Conservation (phyloP, 805 yeast species). For the Brettanomyces naardenensis region DNA sequence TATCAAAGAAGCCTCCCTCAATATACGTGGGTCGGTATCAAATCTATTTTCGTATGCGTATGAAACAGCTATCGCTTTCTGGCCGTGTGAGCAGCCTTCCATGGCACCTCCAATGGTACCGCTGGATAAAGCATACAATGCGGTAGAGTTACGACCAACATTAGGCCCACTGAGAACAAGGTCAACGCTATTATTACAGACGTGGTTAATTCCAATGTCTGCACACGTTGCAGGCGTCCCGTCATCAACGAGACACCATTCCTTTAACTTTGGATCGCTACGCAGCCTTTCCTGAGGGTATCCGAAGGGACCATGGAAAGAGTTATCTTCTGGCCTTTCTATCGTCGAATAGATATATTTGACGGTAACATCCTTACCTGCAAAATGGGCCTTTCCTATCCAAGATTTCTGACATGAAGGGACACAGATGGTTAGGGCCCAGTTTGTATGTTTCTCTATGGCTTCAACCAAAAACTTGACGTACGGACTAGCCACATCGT, state of each 20-base stretch:
- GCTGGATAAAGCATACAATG: constrained; percentile 79
- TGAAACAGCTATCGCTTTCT: constrained; percentile 71
- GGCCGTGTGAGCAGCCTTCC: constrained; percentile 77
- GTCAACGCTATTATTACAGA: constrained; percentile 57
- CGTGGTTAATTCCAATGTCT: constrained; percentile 78
- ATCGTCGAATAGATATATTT: constrained; percentile 56
- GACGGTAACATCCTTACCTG: constrained; percentile 57
- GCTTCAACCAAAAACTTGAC: constrained; percentile 74
- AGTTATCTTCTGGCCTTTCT: constrained; percentile 36
- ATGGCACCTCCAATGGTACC: constrained; percentile 97
- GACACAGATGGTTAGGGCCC: constrained; percentile 79
- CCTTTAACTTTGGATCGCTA: constrained; percentile 41
- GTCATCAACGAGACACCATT: constrained; percentile 73
- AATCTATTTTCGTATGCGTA: constrained; percentile 61
- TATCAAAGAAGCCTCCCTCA: constrained; percentile 59
- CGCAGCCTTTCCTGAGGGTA: constrained; percentile 35
- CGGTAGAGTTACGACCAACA: constrained; percentile 87
- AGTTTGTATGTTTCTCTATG: constrained; percentile 54
- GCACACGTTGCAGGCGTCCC: constrained; percentile 97
- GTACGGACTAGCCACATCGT: constrained; percentile 74
- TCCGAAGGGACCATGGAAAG: constrained; percentile 62
- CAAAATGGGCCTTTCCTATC: constrained; percentile 97
- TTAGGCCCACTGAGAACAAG: constrained; percentile 92
- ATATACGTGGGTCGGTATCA: constrained; percentile 38
- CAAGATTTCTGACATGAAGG: constrained; percentile 87